Percentiles rank a stretch among this genome's conserved stretches.
These are phyloP conservation scores for Selaginella moellendorffii DNA, from an alignment of 75 land plant genomes.

Conservation along the genomic window DNA sequence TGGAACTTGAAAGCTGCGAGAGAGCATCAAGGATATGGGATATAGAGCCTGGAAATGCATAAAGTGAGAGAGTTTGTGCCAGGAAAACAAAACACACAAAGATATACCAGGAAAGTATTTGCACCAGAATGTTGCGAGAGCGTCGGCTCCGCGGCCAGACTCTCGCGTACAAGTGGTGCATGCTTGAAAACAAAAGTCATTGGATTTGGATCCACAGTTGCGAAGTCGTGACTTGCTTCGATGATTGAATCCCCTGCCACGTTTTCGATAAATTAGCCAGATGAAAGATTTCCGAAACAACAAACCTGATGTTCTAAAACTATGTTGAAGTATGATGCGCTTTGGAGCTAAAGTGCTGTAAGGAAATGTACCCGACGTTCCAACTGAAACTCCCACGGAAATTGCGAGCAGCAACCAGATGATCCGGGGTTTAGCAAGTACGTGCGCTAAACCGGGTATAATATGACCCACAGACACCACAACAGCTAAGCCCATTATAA, in stretches of 20 bases:
- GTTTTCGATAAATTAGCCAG: background rate
- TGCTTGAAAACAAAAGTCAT: conserved; percentile 59
- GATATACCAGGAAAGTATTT: background rate
- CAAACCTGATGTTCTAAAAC: conserved; percentile 35
- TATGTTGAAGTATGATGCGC: conserved; percentile 67
- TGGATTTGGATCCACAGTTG: conserved; percentile 71
- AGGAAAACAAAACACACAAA: background rate
- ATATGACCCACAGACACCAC: conserved; percentile 65
- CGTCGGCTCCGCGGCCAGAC: background rate
- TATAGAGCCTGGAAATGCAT: conserved; percentile 35
- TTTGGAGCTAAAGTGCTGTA: conserved; percentile 71
- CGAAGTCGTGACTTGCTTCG: conserved; percentile 49
- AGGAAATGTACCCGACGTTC: conserved; percentile 77
- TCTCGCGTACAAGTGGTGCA: conserved; percentile 26
- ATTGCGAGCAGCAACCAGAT: conserved; percentile 44
- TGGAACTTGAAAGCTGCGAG: conserved; percentile 39
- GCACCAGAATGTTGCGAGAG: background rate
- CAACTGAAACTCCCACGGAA: conserved; percentile 42
- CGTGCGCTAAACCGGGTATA: conserved; percentile 46
- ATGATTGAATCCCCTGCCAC: conserved; percentile 30
- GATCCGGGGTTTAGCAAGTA: conserved; percentile 42
- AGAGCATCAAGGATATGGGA: conserved; percentile 57
- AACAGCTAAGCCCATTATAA: conserved; percentile 52
- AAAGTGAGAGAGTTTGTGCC: too few species aligned
- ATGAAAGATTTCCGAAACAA: too few species aligned